phyloP scores from a whole-genome alignment of 1,139 yeast species.

The Yamadazyma sp. region DNA sequence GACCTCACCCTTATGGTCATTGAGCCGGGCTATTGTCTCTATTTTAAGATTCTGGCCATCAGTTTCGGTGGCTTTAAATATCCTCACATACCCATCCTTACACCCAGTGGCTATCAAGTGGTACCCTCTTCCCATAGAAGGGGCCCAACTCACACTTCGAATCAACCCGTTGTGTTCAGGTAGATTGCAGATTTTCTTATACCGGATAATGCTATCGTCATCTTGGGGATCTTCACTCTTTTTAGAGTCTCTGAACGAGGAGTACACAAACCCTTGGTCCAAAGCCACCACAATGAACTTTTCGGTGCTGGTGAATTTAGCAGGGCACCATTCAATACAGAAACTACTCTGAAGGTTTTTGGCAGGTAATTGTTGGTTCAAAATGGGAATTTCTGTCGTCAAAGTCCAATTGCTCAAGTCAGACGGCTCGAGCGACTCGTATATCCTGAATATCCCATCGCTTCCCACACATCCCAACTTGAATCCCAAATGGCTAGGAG shows the following conservation, averaged over 20 bases:
- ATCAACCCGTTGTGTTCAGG: constrained; percentile 88
- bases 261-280: constrained; percentile 81
- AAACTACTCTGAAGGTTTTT: constrained; percentile 84
- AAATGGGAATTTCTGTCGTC: constrained; percentile 68
- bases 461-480: constrained; percentile 86
- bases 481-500: constrained; percentile 82
- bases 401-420: constrained; percentile 81
- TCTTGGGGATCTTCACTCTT: constrained; percentile 7
- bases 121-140: constrained; percentile 88
- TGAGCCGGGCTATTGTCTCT: constrained; percentile 42
- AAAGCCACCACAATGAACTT: constrained; percentile 82
- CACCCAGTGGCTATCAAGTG: constrained; percentile 94
- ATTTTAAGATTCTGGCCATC: constrained; percentile 33
- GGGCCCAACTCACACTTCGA: constrained; percentile 94
- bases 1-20: constrained; percentile 85
- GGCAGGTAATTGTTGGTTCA: constrained; percentile 62
- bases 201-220: constrained; percentile 21
- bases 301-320: constrained; percentile 72
- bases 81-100: constrained; percentile 88
- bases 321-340: constrained; percentile 90
- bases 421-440: constrained; percentile 87
- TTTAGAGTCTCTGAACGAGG: constrained; percentile 21
- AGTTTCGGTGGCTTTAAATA: constrained; percentile 65
- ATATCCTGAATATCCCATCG: constrained; percentile 83
- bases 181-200: constrained; percentile 36